Evolutionary conservation across 805 yeast genomes (phyloP), one percentile per base, ranked within the genome.

Genomic region (Lipomyces starkeyi): DNA sequence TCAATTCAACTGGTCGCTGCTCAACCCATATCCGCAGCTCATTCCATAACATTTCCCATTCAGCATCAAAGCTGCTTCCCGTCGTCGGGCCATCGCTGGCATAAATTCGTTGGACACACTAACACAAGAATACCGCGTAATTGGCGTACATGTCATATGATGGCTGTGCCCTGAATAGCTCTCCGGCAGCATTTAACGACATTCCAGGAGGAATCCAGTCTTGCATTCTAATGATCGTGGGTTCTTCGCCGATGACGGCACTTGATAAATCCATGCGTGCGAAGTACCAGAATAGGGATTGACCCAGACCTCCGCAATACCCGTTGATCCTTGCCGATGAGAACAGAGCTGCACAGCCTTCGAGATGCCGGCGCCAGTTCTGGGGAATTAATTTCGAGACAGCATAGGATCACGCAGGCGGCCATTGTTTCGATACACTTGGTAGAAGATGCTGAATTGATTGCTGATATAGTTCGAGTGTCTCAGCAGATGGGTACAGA

Each of bases 261-360:
- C 78, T 78, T 59, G 79, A 79, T 8, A 82, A 76, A 68, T 82
- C 85, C 78, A 82, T 76, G 29, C 83, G 73, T 1, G 81, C 81
- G 73, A 82, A 80, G 59, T 80, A 78, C 85, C 85, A 83, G 65
- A 83, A 82, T 58, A 83, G 72, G 0, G 81, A 79, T 64, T 82
- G 71, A 58, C 80, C 80, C 25, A 81, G 74, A 25, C 67, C 70
- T 34, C 76, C 74, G 53, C 80, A 74, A 57, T 79, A 76, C 0
- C 83, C 84, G 69, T 79, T 74, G 58, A 82, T 79, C 6, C 78
- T 78, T 58, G 79, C 79, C 14, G 81, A 78, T 53, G 78, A 75
- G 62, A 83, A 78, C 69, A 80, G 69, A 0, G 78, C 75, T 3
- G 81, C 79, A 69, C 82, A 81, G 9, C 81, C 83, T 67, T 76